Evolutionary conservation across 192 early-diverging fungal genomes (phyloP), one percentile per base, ranked within the genome.

Genomic region (Diversispora eburnea): DNA sequence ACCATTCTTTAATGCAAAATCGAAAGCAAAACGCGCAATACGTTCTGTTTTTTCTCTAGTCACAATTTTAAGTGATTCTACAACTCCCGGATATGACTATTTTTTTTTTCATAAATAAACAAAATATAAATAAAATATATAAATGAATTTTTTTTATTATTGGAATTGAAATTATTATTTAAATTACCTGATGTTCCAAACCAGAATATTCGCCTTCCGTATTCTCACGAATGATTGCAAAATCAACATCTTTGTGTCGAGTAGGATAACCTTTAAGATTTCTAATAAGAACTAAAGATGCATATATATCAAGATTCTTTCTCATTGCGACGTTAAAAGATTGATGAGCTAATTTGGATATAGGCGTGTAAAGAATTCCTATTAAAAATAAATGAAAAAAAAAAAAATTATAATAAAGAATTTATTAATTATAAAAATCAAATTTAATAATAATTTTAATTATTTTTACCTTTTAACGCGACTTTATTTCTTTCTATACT

Each of bases 141-240:
- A 45, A 77, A 19, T 66, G 25, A 45, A 43, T 17, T 22, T 22
- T 67, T 41, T 22, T 77, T 41, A n/a, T n/a, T 43, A 13, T 25
- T 41, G 17, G 42, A 52, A 10, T 3, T 52, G 8, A 52, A 10
- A 52, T 15, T 17, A 58, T 12, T 19, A 56, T 67, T 5, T 71
- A 62, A 22, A 75, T 58, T 76, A 91, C 88, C 62, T 91, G 90
- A 87, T 99, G 97, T 84, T 99, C 97, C 65, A 97, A 88, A 13
- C 97, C 97, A 81, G 95, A 93, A 90, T 99, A 99, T 86, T 99
- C 97, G 77, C 97, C 97, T 84, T 99, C 97, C 59, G 97, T 99
- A 89, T 99, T 99, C 79, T 99, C 97, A 86, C 97, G 93, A 82
- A 99, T 98, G 75, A 99, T 96, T 77, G 93, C 92, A 91, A 99